Evolutionary conservation across 257 asterid species (phyloP), one percentile per base, ranked within the genome.

Genomic region (Misopates orontium): DNA sequence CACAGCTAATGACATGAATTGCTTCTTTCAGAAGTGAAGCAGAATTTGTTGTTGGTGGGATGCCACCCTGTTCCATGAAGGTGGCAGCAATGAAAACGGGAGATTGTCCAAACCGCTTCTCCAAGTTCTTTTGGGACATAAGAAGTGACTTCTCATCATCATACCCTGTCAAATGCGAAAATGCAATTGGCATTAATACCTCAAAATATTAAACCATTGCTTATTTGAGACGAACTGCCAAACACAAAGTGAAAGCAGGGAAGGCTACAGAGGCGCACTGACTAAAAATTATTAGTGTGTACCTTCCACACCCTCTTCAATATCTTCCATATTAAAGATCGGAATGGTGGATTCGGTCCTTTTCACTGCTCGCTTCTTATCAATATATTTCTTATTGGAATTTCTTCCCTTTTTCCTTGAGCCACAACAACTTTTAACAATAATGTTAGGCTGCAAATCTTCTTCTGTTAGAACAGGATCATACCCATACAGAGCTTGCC

Each of bases 1-100:
- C 97, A 77, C 99, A 93, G 67, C 97, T 93, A 58, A 93, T 87
- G 66, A 93, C 99, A 71, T 93, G 99, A 66, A 93, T 93, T 56
- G 99, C 99, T 84, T 93, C 99, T 79, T 86, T 90, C 75, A 93
- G 72, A 50, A 88, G 97, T 64, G 86, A 77, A 52, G 90, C 87
- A 0, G 95, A 80, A 80, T 85, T 90, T 31, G 97, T 83, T 16
- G 96, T 68, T 0, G 95, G 90, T 3, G 97, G 97, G 59, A 93
- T 82, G 71, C 99, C 99, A 49, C 99, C 99, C 69, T 69, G 79
- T 75, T 90, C 95, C 96, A 87, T 88, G 23, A 90, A 90, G 53
- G 99, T 86, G 45, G 99, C 91, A 61, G 95, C 91, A 66, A 93
- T 86, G 77, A 93, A 90, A 71, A 93, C 96, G 0, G 99, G 90